phyloP scores from a whole-genome alignment of 2,329 filamentous ascomycete genomes.

The Erysiphe pulchra region DNA sequence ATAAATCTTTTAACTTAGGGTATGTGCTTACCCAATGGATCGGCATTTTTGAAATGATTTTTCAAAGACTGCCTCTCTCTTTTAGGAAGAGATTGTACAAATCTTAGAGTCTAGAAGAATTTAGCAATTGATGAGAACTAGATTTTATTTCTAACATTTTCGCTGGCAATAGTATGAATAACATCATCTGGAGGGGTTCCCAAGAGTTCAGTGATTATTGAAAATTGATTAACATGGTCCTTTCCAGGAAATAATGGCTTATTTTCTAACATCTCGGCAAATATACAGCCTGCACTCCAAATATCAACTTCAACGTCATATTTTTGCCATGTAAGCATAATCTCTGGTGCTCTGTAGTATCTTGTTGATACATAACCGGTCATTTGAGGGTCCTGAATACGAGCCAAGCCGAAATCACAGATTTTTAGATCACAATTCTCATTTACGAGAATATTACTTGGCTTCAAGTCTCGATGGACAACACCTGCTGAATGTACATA shows the following conservation, averaged over 20 bases:
- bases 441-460: constrained; percentile 97
- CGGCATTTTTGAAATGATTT: constrained; percentile 88
- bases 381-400: constrained; percentile 98
- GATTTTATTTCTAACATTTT: constrained; percentile 41
- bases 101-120: constrained; percentile 51
- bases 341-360: constrained; percentile 96
- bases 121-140: constrained; percentile 8
- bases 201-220: constrained; percentile 92
- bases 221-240: constrained; percentile 98
- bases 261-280: constrained; percentile 96
- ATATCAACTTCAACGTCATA: constrained; percentile 98
- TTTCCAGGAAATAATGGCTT: constrained; percentile 97
- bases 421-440: constrained; percentile 99
- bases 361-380: constrained; percentile 95
- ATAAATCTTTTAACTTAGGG: not conserved
- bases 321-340: constrained; percentile 99
- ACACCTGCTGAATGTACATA: constrained; percentile 98
- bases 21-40: constrained; percentile 38
- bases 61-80: constrained; percentile 67
- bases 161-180: constrained; percentile 93
- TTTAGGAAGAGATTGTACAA: constrained; percentile 91
- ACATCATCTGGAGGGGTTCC: constrained; percentile 95
- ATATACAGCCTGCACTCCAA: constrained; percentile 97
- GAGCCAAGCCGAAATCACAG: constrained; percentile 91
- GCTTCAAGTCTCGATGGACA: constrained; percentile 91